These are phyloP conservation scores for Synchytrium microbalum DNA, from an alignment of 371 early-diverging fungal species.

Conservation along the genomic window DNA sequence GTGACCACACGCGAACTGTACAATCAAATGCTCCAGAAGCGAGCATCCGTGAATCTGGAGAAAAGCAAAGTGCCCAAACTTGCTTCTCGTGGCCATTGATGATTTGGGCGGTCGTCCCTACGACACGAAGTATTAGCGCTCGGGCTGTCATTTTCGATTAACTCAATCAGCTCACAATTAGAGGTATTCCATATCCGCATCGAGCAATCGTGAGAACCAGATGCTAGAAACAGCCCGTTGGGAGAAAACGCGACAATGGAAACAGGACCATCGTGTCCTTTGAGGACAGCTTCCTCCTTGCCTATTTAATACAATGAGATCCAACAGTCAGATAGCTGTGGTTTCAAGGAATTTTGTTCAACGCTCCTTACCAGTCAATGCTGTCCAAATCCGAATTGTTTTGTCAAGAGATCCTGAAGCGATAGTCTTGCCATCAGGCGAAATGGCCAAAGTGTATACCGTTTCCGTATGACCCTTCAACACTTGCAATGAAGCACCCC, in stretches of 20 bases:
- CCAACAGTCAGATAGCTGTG: no score
- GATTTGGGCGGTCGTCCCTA: no score
- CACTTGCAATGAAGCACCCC: conserved; percentile 73
- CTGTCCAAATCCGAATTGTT: conserved; percentile 90
- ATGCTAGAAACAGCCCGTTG: no score
- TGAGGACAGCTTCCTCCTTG: no score
- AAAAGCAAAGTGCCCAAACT: not conserved
- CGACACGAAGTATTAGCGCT: no score
- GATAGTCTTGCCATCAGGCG: conserved; percentile 82
- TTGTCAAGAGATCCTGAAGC: conserved; percentile 94
- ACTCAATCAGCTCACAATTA: not conserved
- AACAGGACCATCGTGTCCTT: no score
- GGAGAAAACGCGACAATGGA: no score
- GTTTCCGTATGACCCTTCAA: conserved; percentile 95
- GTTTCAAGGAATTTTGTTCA: no score
- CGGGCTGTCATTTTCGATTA: not conserved
- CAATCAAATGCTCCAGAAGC: not conserved
- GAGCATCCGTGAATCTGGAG: not conserved
- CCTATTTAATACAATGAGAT: no score
- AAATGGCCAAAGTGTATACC: conserved; percentile 93
- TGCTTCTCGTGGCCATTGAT: no score
- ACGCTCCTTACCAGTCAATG: no score
- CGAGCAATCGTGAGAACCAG: conserved; percentile 25
- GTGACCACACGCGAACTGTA: not conserved
- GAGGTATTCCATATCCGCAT: not conserved